These are phyloP conservation scores for Russula earlei DNA, from an alignment of 768 basidiomycete genomes.

Conservation along the genomic window DNA sequence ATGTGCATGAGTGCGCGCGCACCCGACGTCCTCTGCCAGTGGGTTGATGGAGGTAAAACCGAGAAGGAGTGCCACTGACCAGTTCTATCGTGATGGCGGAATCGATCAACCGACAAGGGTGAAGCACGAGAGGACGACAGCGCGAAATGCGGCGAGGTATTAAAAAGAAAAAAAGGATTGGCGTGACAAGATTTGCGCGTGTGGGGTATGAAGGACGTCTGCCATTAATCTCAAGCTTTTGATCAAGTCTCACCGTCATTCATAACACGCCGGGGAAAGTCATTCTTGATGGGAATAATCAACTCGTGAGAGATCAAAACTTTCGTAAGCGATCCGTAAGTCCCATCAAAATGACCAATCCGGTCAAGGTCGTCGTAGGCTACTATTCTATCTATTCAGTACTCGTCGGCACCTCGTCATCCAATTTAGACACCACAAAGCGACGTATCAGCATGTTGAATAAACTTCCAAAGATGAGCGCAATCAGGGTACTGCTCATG, in stretches of 20 bases:
- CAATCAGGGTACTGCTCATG: constrained; percentile 83
- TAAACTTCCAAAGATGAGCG: constrained; percentile 86
- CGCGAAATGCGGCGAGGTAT: too few species aligned
- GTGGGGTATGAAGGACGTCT: neutral
- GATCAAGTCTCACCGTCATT: neutral
- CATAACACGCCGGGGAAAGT: neutral
- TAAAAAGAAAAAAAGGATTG: neutral
- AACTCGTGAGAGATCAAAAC: neutral
- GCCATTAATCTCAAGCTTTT: neutral
- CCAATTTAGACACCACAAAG: constrained; percentile 50
- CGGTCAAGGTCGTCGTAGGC: neutral
- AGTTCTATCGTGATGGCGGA: neutral
- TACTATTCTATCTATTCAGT: neutral
- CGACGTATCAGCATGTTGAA: constrained; percentile 80
- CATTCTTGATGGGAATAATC: too few species aligned
- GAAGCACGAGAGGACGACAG: too few species aligned
- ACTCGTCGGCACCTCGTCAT: too few species aligned
- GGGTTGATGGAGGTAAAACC: neutral
- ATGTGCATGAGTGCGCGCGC: too few species aligned
- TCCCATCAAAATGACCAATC: too few species aligned
- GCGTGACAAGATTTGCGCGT: neutral
- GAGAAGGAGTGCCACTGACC: too few species aligned
- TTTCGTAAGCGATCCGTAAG: too few species aligned
- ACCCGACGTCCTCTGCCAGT: neutral
- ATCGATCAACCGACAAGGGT: too few species aligned